Evolutionary conservation across 1,284 basidiomycete genomes (phyloP).

Genomic region (Naganishia cerealis): DNA sequence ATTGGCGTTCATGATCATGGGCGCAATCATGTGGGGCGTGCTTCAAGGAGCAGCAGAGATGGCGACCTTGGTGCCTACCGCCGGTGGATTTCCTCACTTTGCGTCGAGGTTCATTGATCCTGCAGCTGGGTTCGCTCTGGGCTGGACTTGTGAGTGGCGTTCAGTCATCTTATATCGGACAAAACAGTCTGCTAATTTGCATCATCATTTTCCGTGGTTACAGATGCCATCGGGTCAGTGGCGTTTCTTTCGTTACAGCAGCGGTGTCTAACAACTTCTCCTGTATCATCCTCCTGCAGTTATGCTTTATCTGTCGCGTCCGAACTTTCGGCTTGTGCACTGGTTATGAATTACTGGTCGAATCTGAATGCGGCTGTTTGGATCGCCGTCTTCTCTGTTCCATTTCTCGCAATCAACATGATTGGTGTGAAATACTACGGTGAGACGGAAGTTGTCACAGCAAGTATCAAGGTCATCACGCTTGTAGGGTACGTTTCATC

Average conservation of each 20-base stretch:
- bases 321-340: slow-evolving; percentile 53
- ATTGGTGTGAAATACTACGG: slow-evolving; percentile 44
- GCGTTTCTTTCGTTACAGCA: slow-evolving; percentile 35
- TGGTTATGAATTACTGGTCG: slow-evolving; percentile 54
- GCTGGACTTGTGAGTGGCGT: slow-evolving; percentile 36
- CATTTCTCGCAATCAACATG: slow-evolving; percentile 55
- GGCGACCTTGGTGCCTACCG: slow-evolving; percentile 41
- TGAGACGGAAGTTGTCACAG: slow-evolving; percentile 47
- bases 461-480: slow-evolving; percentile 41
- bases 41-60: slow-evolving; percentile 29
- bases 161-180: neutral
- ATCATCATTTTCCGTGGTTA: slow-evolving; percentile 35
- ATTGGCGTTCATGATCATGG: slow-evolving; percentile 52
- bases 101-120: slow-evolving; percentile 58
- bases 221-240: slow-evolving; percentile 46
- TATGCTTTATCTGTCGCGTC: slow-evolving; percentile 49
- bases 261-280: neutral
- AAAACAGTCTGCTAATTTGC: neutral
- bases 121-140: slow-evolving; percentile 57
- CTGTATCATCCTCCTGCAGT: slow-evolving; percentile 34
- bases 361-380: slow-evolving; percentile 53
- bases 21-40: slow-evolving; percentile 45
- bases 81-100: slow-evolving; percentile 52
- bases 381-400: slow-evolving; percentile 53
- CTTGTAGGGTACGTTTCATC: slow-evolving; percentile 38